Evolutionary conservation across 2,329 filamentous ascomycete genomes (phyloP), one percentile per base, ranked within the genome.

Genomic region (Aspergillus fumigatiaffinis): DNA sequence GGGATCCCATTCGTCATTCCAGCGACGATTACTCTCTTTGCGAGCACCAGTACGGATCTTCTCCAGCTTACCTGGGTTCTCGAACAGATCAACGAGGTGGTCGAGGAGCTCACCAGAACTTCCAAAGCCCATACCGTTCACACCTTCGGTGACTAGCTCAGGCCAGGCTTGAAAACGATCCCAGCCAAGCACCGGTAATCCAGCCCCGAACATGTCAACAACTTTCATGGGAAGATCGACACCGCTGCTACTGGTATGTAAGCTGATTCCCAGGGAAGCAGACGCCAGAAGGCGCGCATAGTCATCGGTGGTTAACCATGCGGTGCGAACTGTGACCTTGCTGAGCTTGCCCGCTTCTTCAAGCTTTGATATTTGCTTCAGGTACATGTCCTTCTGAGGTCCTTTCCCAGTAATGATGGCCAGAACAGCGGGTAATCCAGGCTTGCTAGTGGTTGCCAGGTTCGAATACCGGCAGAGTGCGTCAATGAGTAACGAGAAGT

Each of bases 221-320:
- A 99, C 92, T 76, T 99, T 99, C 94, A 99, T 99, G 0, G 94
- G 94, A 21, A 99, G 79, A 74, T 99, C 94, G 0, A 99, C 92
- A 1, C 94, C 94, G 2, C 91, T 96, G 63, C 90, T 95, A 14
- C 92, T 97, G 63, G 86, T 96, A 77, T 99, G 94, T 26, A 99
- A 79, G 56, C 91, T 96, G 25, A 99, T 85, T 9, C 94, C 94
- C 0, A 99, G 79, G 67, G 97, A 93, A 3, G 94, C 92, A 48
- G 88, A 88, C 10, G 88, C 90, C 29, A 99, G 85, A 3, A 99
- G 82, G 0, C 80, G 81, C 0, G 94, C 93, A 71, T 99, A 99
- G 72, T 96, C 89, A 54, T 85, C 80, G 4, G 90, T 88, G 8
- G 85, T 88, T 20, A 99, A 82, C 88, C 94, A 99, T 0, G 92